These are phyloP conservation scores for Ensete ventricosum DNA, from an alignment of 176 grass and related monocot species.

Conservation along the genomic window DNA sequence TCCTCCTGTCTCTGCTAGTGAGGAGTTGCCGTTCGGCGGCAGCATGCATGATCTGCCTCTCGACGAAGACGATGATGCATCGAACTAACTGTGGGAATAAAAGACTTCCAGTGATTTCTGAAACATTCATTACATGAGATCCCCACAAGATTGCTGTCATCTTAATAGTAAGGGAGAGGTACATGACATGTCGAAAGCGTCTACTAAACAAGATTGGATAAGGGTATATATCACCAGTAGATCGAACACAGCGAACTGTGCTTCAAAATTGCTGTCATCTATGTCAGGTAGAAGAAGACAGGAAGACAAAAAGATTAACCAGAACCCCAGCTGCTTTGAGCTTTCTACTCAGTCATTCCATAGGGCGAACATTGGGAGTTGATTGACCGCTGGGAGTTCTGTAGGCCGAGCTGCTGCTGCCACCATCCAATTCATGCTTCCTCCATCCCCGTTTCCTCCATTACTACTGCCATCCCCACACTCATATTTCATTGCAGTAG, in stretches of 20 bases:
- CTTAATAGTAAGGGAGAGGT: no score
- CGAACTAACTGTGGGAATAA: no score
- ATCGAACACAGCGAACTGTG: no score
- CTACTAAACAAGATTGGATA: no score
- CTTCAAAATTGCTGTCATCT: conserved; percentile 2
- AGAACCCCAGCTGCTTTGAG: not conserved
- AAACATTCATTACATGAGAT: not conserved
- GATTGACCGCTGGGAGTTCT: conserved; percentile 20
- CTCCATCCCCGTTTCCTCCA: not conserved
- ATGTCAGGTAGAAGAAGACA: not conserved
- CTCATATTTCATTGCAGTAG: conserved; percentile 43
- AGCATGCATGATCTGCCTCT: no score
- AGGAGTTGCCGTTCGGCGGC: no score
- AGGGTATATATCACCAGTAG: no score
- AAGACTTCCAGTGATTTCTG: not conserved
- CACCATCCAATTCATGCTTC: conserved; percentile 30
- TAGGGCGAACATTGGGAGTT: conserved; percentile 45
- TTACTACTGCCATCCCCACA: conserved; percentile 37
- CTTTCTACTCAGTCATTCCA: conserved; percentile 34
- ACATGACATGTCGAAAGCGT: no score
- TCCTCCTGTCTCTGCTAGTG: no score
- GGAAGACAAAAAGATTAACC: not conserved
- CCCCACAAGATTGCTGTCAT: no score
- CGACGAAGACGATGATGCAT: no score
- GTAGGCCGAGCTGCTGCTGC: not conserved